These are phyloP conservation scores for Cenococcum geophilum DNA, from an alignment of 495 filamentous ascomycete genomes.

Conservation along the genomic window DNA sequence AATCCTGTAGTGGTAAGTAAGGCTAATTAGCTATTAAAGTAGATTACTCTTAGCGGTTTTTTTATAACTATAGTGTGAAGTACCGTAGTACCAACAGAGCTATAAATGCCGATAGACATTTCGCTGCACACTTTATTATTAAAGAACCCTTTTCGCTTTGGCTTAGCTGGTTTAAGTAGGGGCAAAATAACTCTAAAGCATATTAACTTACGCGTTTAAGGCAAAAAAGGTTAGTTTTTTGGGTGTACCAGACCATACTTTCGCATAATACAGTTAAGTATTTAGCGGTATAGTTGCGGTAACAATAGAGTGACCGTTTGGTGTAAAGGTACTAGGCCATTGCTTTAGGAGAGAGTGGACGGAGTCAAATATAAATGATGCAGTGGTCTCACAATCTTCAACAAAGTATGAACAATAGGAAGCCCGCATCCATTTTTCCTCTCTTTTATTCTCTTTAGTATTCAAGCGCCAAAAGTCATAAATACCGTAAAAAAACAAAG, in stretches of 20 bases:
- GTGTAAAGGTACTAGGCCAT: neutral
- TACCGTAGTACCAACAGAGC: neutral
- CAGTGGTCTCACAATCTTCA: no score
- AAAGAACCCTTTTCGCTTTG: no score
- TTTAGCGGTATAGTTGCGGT: neutral
- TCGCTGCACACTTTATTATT: neutral
- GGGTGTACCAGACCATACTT: neutral
- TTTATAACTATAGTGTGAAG: constrained; percentile 2
- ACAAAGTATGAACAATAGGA: no score
- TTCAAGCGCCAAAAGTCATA: no score
- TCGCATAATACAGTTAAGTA: constrained; percentile 1
- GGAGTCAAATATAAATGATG: neutral
- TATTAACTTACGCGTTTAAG: constrained; percentile 2
- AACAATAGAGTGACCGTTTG: constrained; percentile 6
- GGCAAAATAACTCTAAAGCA: no score
- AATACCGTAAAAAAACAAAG: no score
- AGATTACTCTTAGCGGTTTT: neutral
- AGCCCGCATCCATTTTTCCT: no score
- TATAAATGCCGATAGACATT: constrained; percentile 7
- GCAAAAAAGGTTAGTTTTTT: constrained; percentile 5
- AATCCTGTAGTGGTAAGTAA: neutral
- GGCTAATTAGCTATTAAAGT: constrained; percentile 2
- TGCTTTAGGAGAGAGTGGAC: constrained; percentile 6
- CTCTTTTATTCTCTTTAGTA: no score
- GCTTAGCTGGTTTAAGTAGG: neutral